Percentiles rank a stretch among this genome's conserved stretches.
phyloP scores from a whole-genome alignment of 2,329 filamentous ascomycete genomes.

The Aspergillus floridensis region DNA sequence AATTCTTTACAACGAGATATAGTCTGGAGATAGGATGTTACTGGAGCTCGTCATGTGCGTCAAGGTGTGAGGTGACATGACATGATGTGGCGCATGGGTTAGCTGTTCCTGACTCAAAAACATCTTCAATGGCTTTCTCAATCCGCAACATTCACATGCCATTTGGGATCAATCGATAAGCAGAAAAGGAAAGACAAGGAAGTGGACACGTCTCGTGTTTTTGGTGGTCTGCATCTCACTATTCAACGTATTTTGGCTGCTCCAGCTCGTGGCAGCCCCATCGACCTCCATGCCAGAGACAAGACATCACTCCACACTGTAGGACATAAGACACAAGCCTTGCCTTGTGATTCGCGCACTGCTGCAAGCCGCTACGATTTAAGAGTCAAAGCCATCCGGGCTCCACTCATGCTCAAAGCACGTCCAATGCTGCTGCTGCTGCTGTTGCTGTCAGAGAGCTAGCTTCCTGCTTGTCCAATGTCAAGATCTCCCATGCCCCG shows the following conservation, averaged over 20 bases:
- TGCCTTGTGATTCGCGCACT: neutral
- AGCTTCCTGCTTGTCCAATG: neutral
- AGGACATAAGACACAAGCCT: neutral
- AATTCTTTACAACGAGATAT: neutral
- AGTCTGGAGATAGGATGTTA: neutral
- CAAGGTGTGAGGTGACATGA: slow-evolving; percentile 1
- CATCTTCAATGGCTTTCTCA: neutral
- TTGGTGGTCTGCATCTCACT: neutral
- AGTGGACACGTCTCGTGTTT: neutral
- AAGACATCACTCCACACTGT: neutral
- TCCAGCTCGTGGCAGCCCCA: neutral
- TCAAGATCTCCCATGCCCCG: neutral
- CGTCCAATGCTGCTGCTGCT: neutral
- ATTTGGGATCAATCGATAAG: neutral
- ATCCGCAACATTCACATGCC: neutral
- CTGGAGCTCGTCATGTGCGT: neutral
- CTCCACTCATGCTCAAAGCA: neutral
- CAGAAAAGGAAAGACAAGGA: neutral
- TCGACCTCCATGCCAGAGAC: neutral
- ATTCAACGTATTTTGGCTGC: neutral
- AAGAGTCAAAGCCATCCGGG: neutral
- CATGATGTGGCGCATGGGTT: slow-evolving; percentile 3
- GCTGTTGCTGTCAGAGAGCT: neutral
- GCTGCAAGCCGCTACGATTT: neutral
- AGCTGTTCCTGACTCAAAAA: neutral